Evolutionary conservation across 2,329 filamentous ascomycete genomes (phyloP), one percentile per base, ranked within the genome.

Genomic region (Lithohypha guttulata): DNA sequence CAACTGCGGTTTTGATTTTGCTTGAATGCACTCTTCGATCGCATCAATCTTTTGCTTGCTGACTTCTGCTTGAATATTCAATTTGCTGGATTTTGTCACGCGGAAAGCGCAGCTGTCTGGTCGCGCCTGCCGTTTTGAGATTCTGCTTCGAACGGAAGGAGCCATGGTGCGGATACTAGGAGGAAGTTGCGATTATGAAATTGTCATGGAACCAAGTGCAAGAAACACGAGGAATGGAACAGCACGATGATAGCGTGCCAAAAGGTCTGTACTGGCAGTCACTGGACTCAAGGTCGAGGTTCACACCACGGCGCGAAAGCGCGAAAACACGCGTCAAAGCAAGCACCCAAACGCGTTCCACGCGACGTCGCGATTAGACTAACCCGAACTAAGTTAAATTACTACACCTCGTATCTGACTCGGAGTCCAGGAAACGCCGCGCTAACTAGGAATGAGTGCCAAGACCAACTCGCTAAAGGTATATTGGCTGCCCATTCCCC

Each of bases 301-400:
- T 30, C 7, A 18, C 13, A 18, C 6, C 14, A 7, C 4, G 35
- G n/a, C 14, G 10, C 22, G 19, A 8, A 31, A 6, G 18, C 6
- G 10, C 9, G 23, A 25, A 21, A 35, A 21, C 13, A 33, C 32
- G 14, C 29, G 29, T 15, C 4, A 9, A 17, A 8, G 19, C 33
- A 23, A 20, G 33, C 25, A 20, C 19, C 27, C 5, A 23, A 34
- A 6, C 31, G 19, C 31, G 34, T 17, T n/a, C n/a, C n/a, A n/a
- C n/a, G n/a, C n/a, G n/a, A n/a, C n/a, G n/a, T n/a, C n/a, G n/a
- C n/a, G n/a, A 21, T 10, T 22, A 29, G 31, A 21, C 26, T 29
- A 41, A 42, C 11, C 31, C 39, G 13, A 17, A 41, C 41, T 33
- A 18, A 42, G 44, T 27, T 41, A 49, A 41, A 49, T 49, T 49